A percentile compares a stretch with the other conserved stretches of the same genome.
phyloP scores from a whole-genome alignment of 257 asterid genomes.

The Nicotiana knightiana region DNA sequence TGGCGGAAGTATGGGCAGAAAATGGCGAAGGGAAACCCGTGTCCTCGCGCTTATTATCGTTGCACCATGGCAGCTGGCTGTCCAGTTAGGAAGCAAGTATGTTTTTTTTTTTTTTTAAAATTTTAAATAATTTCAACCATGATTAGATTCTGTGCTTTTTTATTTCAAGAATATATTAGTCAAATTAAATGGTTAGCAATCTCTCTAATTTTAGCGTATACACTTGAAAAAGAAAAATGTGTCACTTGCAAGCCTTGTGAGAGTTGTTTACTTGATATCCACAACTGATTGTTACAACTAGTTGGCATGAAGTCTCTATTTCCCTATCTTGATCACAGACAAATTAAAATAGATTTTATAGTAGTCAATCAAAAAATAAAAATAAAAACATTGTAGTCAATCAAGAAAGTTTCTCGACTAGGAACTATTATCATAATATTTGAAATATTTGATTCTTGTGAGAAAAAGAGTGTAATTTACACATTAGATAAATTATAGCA shows the following conservation, averaged over 20 bases:
- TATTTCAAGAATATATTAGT: not conserved
- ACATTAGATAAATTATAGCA: too few species aligned
- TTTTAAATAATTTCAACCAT: too few species aligned
- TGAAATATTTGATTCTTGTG: too few species aligned
- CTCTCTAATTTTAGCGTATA: not conserved
- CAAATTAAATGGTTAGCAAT: not conserved
- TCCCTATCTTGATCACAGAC: not conserved
- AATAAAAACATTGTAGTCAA: too few species aligned
- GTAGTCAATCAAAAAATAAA: too few species aligned
- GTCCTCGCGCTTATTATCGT: conserved; percentile 94
- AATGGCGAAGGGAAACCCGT: conserved; percentile 95
- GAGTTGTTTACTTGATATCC: not conserved
- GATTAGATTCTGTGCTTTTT: not conserved
- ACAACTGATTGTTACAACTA: not conserved
- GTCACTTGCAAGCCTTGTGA: not conserved
- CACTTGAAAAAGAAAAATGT: not conserved
- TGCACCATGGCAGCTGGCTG: conserved; percentile 98
- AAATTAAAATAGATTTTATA: too few species aligned
- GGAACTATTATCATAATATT: too few species aligned
- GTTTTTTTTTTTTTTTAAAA: not conserved
- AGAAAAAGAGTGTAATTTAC: too few species aligned
- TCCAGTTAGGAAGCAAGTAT: conserved; percentile 92
- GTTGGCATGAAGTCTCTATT: not conserved
- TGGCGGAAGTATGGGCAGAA: conserved; percentile 98
- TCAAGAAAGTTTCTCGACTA: too few species aligned